Conservation (phyloP, 768 basidiomycete species). For the Tulasnella calospora region DNA sequence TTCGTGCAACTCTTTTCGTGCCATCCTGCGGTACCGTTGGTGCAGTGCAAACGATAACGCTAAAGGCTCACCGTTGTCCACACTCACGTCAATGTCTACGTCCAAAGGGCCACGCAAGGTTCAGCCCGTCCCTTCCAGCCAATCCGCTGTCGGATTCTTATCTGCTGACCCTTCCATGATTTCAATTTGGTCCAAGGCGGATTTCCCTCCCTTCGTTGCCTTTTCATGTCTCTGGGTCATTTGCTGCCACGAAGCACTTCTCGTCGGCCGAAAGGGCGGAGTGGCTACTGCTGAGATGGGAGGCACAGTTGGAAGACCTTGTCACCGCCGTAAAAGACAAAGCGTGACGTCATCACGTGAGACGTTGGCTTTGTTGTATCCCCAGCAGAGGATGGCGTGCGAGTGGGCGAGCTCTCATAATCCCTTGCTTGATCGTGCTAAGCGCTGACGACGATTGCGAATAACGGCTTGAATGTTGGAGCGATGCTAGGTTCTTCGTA, state of each 20-base stretch:
- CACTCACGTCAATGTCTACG: not conserved
- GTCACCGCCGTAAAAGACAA: not conserved
- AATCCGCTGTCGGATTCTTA: slow-evolving; percentile 3
- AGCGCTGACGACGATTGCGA: not conserved
- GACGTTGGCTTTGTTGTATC: not conserved
- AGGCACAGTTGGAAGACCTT: too few species aligned
- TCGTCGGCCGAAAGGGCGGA: not conserved
- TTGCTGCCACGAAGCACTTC: not conserved
- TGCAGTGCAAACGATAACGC: not conserved
- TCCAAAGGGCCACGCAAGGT: not conserved
- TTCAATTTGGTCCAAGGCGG: not conserved
- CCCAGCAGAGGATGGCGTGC: too few species aligned
- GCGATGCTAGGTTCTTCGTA: not conserved
- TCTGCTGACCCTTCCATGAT: not conserved
- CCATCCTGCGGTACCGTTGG: not conserved
- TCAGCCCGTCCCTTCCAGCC: not conserved
- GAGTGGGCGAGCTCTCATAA: too few species aligned
- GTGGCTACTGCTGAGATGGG: not conserved
- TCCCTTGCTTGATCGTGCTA: not conserved
- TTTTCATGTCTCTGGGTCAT: not conserved
- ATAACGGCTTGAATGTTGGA: not conserved
- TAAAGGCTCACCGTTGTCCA: not conserved
- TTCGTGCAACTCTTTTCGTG: too few species aligned
- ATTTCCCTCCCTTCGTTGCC: not conserved
- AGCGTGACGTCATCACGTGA: slow-evolving; percentile 3